Percentiles rank a stretch among this genome's conserved stretches.
Conservation (phyloP, 2,329 filamentous ascomycete genomes). For the Pseudogymnoascus sp. region DNA sequence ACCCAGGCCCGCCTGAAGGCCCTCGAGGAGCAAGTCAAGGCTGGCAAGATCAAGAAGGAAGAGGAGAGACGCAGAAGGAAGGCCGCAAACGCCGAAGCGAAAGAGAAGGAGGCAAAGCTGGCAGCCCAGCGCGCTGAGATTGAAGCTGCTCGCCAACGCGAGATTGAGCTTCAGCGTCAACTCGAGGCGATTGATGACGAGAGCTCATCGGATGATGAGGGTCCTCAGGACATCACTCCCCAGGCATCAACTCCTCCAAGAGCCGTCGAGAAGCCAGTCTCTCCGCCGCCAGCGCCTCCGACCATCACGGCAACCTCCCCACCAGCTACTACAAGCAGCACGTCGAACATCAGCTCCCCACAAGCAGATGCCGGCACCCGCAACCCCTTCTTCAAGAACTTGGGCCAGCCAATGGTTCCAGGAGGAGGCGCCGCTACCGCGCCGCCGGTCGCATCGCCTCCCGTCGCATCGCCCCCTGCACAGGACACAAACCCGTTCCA, state of each 20-base stretch:
- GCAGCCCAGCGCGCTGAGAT: slow-evolving; percentile 84
- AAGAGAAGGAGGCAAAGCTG: slow-evolving; percentile 78
- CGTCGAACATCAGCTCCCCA: slow-evolving; percentile 39
- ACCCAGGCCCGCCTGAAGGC: slow-evolving; percentile 76
- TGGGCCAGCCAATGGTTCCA: slow-evolving; percentile 52
- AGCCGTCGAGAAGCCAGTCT: slow-evolving; percentile 43
- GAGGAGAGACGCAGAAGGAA: slow-evolving; percentile 93
- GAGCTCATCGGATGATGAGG: slow-evolving; percentile 75
- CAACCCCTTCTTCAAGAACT: slow-evolving; percentile 91
- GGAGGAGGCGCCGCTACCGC: slow-evolving; percentile 34
- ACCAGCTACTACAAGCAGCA: slow-evolving; percentile 41
- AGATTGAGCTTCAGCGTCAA: slow-evolving; percentile 81
- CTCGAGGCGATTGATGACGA: slow-evolving; percentile 68
- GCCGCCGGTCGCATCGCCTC: slow-evolving; percentile 27
- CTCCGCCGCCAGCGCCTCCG: slow-evolving; percentile 46
- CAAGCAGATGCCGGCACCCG: slow-evolving; percentile 68
- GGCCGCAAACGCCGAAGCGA: slow-evolving; percentile 75
- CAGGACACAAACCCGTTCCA: slow-evolving; percentile 95
- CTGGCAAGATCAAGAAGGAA: slow-evolving; percentile 90
- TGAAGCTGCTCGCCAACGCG: slow-evolving; percentile 81
- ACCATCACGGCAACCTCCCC: slow-evolving; percentile 37
- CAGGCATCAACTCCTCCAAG: slow-evolving; percentile 51
- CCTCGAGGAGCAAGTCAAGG: slow-evolving; percentile 86
- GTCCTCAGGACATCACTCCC: slow-evolving; percentile 59
- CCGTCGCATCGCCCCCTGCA: slow-evolving; percentile 26